Percentiles rank a stretch among this genome's conserved stretches.
Evolutionary conservation across 1,284 basidiomycete species (phyloP).

Genomic region (Phellinidium pouzarii): DNA sequence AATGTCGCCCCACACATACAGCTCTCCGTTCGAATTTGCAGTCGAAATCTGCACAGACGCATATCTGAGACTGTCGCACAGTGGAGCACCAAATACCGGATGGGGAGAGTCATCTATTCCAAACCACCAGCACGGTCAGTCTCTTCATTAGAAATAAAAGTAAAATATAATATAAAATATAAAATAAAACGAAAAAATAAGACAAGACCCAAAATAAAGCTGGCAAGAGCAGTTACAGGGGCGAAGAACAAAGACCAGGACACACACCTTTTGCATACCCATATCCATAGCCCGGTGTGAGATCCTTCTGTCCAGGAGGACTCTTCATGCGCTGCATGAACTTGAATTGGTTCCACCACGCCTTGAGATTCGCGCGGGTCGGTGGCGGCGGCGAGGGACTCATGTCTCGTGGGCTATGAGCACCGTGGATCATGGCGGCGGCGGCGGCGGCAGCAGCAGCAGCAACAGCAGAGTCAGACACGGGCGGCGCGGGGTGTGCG

Average conservation of each 20-base stretch:
- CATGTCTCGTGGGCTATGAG: not conserved
- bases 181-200: not conserved
- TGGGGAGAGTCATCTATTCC: constrained; percentile 28
- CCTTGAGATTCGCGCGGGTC: constrained; percentile 60
- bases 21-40: constrained; percentile 73
- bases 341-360: constrained; percentile 80
- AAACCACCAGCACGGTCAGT: constrained; percentile 12
- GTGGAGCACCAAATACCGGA: constrained; percentile 80
- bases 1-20: constrained; percentile 90
- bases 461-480: too few relatives aligned
- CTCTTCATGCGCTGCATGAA: constrained; percentile 53
- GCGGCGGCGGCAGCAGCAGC: not conserved
- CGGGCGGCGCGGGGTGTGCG: too few relatives aligned
- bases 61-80: constrained; percentile 78
- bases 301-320: constrained; percentile 28
- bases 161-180: not conserved
- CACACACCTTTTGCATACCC: constrained; percentile 29
- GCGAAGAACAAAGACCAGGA: constrained; percentile 4
- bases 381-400: constrained; percentile 30
- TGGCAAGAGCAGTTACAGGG: constrained; percentile 17
- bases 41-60: constrained; percentile 94
- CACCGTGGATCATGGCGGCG: not conserved
- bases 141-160: not conserved
- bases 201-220: constrained; percentile 6
- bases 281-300: constrained; percentile 8